These are phyloP conservation scores for Fusarium continuum DNA, from an alignment of 2,329 filamentous ascomycete species.

Conservation along the genomic window DNA sequence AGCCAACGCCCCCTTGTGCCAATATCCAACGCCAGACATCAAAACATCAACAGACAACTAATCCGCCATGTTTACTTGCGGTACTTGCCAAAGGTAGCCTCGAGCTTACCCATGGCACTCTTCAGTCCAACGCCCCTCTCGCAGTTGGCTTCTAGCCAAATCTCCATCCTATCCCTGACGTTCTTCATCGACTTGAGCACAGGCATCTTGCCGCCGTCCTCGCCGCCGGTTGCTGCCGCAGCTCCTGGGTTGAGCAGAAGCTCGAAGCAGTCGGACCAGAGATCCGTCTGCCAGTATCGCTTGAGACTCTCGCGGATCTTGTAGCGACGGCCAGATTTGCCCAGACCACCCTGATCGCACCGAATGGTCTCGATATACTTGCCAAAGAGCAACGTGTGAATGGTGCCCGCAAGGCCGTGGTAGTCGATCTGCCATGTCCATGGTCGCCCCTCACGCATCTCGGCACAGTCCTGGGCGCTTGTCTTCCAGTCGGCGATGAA, in stretches of 20 bases:
- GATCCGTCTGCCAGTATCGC: conserved; percentile 94
- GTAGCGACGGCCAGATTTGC: conserved; percentile 74
- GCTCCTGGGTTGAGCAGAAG: conserved; percentile 83
- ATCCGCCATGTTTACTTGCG: conserved; percentile 40
- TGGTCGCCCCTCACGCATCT: conserved; percentile 91
- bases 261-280: conserved; percentile 87
- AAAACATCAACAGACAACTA: neutral
- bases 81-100: conserved; percentile 57
- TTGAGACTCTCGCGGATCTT: conserved; percentile 85
- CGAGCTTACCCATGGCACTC: conserved; percentile 71
- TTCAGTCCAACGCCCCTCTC: conserved; percentile 83
- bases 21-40: conserved; percentile 33
- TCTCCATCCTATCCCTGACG: conserved; percentile 82
- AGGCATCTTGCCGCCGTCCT: conserved; percentile 75
- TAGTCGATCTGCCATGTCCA: conserved; percentile 99
- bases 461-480: conserved; percentile 85
- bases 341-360: conserved; percentile 63
- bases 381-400: conserved; percentile 91
- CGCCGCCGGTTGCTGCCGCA: conserved; percentile 69
- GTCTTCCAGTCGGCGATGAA: conserved; percentile 98
- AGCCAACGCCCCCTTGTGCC: conserved; percentile 3
- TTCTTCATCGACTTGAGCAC: conserved; percentile 74
- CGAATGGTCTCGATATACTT: conserved; percentile 88
- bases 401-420: conserved; percentile 86
- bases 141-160: conserved; percentile 80